Evolutionary conservation across 2,329 filamentous ascomycete genomes (phyloP).

Genomic region (Camillea tinctor): DNA sequence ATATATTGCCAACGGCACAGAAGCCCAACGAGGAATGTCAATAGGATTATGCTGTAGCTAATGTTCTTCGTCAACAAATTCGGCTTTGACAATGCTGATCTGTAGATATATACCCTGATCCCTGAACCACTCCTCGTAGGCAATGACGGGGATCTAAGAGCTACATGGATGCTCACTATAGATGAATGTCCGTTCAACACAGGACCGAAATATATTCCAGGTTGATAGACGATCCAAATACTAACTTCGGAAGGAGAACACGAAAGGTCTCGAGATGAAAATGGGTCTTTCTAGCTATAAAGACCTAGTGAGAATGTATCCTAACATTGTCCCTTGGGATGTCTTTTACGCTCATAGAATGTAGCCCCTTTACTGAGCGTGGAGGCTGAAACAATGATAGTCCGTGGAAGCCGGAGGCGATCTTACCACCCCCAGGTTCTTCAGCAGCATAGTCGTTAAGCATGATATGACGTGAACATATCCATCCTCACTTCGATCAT

Average conservation of each 20-base stretch:
- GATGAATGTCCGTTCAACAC: neutral
- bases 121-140: neutral
- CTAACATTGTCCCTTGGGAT: neutral
- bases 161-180: neutral
- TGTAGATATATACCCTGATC: neutral
- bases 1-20: neutral
- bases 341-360: neutral
- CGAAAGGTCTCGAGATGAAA: neutral
- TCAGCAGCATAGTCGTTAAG: too few species aligned
- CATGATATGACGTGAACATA: neutral
- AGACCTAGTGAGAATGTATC: neutral
- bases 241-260: neutral
- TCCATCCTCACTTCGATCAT: neutral
- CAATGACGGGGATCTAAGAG: neutral
- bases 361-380: neutral
- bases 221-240: neutral
- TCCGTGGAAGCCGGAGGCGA: too few species aligned
- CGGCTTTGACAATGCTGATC: neutral
- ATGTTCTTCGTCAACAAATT: neutral
- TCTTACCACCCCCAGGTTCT: too few species aligned
- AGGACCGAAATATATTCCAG: neutral
- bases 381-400: neutral
- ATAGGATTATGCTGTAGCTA: neutral
- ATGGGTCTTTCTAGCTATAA: neutral
- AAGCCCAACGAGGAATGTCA: neutral